A percentile compares a stretch with the other conserved stretches of the same genome.
Evolutionary conservation across 2,329 filamentous ascomycete genomes (phyloP).

Genomic region (Lecanicillium sp.): DNA sequence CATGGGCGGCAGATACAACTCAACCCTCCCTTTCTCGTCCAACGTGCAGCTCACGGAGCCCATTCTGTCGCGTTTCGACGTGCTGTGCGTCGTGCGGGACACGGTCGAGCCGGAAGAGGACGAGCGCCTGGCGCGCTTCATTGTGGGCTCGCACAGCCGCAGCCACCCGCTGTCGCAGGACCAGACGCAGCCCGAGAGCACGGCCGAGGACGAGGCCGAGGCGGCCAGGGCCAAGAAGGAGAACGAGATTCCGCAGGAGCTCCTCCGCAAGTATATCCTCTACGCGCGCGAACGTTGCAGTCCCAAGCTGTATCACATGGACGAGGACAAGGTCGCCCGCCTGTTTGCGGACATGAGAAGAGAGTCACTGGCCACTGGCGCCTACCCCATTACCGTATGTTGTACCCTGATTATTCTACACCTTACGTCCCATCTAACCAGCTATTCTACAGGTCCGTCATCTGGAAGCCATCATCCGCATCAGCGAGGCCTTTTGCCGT

Average conservation of each 20-base stretch:
- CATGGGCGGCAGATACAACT: slow-evolving; percentile 93
- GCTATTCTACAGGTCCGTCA: slow-evolving; percentile 74
- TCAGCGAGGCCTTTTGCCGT: slow-evolving; percentile 88
- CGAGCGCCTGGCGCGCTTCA: slow-evolving; percentile 87
- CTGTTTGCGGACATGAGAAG: slow-evolving; percentile 94
- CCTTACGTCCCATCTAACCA: neutral
- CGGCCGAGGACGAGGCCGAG: slow-evolving; percentile 51
- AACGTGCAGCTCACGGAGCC: slow-evolving; percentile 97
- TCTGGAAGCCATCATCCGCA: slow-evolving; percentile 94
- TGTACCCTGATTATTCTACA: neutral
- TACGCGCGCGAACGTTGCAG: slow-evolving; percentile 85
- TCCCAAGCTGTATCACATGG: slow-evolving; percentile 94
- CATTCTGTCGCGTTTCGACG: slow-evolving; percentile 95
- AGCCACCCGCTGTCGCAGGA: slow-evolving; percentile 64
- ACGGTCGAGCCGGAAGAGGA: slow-evolving; percentile 90
- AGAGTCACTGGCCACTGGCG: slow-evolving; percentile 86
- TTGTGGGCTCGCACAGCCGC: slow-evolving; percentile 87
- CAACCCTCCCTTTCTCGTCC: slow-evolving; percentile 87
- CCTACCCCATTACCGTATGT: slow-evolving; percentile 94
- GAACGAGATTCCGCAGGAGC: slow-evolving; percentile 76
- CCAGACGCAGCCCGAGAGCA: slow-evolving; percentile 51
- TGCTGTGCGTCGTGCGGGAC: slow-evolving; percentile 91
- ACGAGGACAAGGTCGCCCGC: slow-evolving; percentile 91
- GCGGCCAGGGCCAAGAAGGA: slow-evolving; percentile 21
- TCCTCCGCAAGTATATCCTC: slow-evolving; percentile 92